A percentile compares a stretch with the other conserved stretches of the same genome.
Evolutionary conservation across 345 rosid genomes (phyloP).

Genomic region (Gossypium turneri): DNA sequence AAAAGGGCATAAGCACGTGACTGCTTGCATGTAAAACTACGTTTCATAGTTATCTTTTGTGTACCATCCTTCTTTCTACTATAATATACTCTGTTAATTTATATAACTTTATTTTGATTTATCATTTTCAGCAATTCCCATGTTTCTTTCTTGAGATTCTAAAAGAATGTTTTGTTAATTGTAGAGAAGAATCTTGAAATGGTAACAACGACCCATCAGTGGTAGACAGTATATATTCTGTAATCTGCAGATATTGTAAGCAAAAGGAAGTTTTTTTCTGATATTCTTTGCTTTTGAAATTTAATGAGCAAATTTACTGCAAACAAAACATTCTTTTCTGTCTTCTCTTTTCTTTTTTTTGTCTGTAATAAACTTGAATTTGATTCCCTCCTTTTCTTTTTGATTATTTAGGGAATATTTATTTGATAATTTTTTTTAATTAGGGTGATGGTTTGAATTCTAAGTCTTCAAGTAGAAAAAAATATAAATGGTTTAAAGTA

Average conservation of each 20-base stretch:
- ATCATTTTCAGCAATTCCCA: not conserved
- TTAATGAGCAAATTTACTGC: not conserved
- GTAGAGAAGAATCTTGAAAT: not conserved
- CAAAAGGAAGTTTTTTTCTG: not conserved
- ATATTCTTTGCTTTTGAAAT: not conserved
- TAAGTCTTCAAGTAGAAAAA: no score
- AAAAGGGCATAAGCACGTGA: not conserved
- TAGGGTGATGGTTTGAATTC: no score
- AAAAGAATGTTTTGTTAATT: not conserved
- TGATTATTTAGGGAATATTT: no score
- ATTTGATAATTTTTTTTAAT: no score
- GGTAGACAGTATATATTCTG: not conserved
- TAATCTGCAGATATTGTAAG: not conserved
- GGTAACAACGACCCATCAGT: not conserved
- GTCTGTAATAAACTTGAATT: conserved; percentile 6
- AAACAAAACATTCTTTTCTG: not conserved
- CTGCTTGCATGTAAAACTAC: conserved; percentile 9
- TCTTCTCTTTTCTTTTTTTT: not conserved
- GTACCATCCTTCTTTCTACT: not conserved
- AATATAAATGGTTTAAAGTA: no score
- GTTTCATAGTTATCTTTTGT: not conserved
- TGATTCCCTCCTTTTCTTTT: not conserved
- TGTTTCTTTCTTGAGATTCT: not conserved
- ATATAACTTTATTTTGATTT: not conserved
- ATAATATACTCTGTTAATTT: not conserved